Conservation (phyloP, 2,329 filamentous ascomycete species). For the Cryoendolithus antarcticus region DNA sequence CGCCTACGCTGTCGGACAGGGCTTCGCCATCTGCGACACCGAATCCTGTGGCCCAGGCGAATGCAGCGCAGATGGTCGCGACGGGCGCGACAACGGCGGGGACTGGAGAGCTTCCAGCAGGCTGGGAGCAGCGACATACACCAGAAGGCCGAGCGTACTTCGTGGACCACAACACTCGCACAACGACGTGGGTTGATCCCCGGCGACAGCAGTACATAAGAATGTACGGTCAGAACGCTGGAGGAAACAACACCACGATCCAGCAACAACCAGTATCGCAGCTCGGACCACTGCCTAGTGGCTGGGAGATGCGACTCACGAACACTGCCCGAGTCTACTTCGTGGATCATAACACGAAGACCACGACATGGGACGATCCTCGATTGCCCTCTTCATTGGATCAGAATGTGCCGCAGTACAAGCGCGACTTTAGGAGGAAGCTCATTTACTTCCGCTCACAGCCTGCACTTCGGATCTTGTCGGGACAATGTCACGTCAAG, state of each 20-base stretch:
- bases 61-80: constrained; percentile 74
- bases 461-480: constrained; percentile 86
- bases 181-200: constrained; percentile 97
- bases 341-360: constrained; percentile 99
- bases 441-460: constrained; percentile 99
- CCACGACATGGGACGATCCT: constrained; percentile 97
- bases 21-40: constrained; percentile 22
- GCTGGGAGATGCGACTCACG: constrained; percentile 98
- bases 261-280: constrained; percentile 97
- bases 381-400: constrained; percentile 89
- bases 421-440: constrained; percentile 95
- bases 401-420: constrained; percentile 98
- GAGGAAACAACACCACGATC: constrained; percentile 63
- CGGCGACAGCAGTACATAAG: constrained; percentile 94
- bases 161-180: constrained; percentile 95
- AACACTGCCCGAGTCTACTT: constrained; percentile 98
- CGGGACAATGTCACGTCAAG: constrained; percentile 96
- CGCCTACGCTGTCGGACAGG: constrained; percentile 54
- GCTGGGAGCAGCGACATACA: constrained; percentile 93
- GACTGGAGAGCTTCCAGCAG: constrained; percentile 83
- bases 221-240: constrained; percentile 87
- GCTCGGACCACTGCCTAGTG: constrained; percentile 84
- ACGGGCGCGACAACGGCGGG: constrained; percentile 90
- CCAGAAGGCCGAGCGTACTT: constrained; percentile 93
- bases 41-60: constrained; percentile 34